Evolutionary conservation across 2,329 filamentous ascomycete species (phyloP), one percentile per base, ranked within the genome.

Genomic region (Fusarium dlaminii): DNA sequence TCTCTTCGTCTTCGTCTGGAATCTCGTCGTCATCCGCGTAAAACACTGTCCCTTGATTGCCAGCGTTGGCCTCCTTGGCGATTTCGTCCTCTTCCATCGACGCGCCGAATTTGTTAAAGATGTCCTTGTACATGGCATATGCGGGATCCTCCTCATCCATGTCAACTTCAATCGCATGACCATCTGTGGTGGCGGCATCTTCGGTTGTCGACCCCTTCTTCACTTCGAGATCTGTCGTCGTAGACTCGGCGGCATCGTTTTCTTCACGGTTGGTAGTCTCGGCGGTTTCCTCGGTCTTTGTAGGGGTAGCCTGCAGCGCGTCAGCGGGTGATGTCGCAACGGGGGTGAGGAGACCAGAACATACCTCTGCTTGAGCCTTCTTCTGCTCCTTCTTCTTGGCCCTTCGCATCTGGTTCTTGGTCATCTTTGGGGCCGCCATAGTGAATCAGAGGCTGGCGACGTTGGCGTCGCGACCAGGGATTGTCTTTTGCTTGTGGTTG

Each of bases 321-420:
- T 72, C 54, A 78, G 75, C 37, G 62, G 34, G 22, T 37, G 34
- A 39, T 24, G 51, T 56, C 29, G 22, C 39, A 46, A 27, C 46
- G 22, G 36, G 49, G 49, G 18, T 36, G 24, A 49, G 20, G 37
- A 32, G 36, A 63, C 17, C 42, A 14, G 43, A 17, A 32, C 70
- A 73, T 62, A 90, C 89, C 78, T 90, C 85, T 82, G 89, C 85
- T 59, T 88, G 84, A 75, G 90, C 84, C 79, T 91, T 91, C 86
- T 97, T 97, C 81, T 94, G 90, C 79, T 94, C 93, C 91, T 98
- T 98, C 90, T 96, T 98, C 87, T 96, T 95, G 55, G 94, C 93
- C 82, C 96, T 91, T 82, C 95, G 90, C 87, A 95, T 92, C 84
- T 97, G 94, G 84, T 98, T 98, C 87, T 98, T 98, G 82, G 93